Evolutionary conservation across 164 flowering plant genomes (phyloP), one percentile per base, ranked within the genome.

Genomic region (Stephania japonica): DNA sequence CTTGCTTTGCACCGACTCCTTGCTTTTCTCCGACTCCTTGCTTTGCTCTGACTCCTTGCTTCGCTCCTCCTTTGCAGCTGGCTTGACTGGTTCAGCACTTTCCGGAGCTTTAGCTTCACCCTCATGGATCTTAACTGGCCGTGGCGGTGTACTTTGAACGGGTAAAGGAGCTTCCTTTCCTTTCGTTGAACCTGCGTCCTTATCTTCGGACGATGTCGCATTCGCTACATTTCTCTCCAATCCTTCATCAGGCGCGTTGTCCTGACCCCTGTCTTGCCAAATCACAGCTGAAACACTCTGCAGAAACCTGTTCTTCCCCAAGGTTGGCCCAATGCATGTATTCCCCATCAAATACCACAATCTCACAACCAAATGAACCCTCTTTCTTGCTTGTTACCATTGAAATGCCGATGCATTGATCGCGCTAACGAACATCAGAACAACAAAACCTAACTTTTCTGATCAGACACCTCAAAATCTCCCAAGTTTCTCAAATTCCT

Each of bases 321-420:
- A 5, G 56, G 32, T 81, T 5, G 83, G 83, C 44, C 81, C 79
- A 21, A 73, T 77, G 38, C 81, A 81, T 41, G 81, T 78, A 32
- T 81, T 81, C 49, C 83, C 83, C 83, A 81, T 81, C 70, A 53
- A 74, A 76, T 18, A 42, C 50, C 65, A 38, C 12, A 47, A 26
- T 75, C 72, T 75, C 70, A 71, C 67, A 72, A 56, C 53, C 62
- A 42, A 23, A 68, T 56, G 12, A 69, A 62, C 26, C 38, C 44
- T 7, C 65, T 23, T 5, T 64, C 23, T 73, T 53, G 69, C 27
- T 21, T 50, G 12, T 25, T 67, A 69, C 53, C 76, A 73, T 77
- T 27, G 79, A 77, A 77, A 75, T 69, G 59, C 59, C 43, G 65
- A 63, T 19, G 19, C 23, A 18, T 21, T 38, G 24, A 67, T 21